Percentiles rank a stretch among this genome's conserved stretches.
These are phyloP conservation scores for Dactylellina sp. DNA, from an alignment of 2,329 filamentous ascomycete species.

Conservation along the genomic window DNA sequence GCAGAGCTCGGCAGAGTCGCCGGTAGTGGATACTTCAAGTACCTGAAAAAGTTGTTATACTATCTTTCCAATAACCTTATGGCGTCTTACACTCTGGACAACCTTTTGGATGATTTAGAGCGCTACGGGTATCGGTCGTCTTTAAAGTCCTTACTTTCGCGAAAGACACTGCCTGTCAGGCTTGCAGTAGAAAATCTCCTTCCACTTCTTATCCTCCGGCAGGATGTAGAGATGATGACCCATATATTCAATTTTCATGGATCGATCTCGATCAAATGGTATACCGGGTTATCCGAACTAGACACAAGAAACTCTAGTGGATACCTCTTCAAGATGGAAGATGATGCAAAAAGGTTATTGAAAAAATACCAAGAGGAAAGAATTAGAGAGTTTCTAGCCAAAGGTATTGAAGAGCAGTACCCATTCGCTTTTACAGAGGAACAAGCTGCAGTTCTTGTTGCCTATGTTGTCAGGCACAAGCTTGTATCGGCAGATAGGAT, in stretches of 20 bases:
- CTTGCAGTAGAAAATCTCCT: constrained; percentile 12
- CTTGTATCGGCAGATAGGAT: background rate
- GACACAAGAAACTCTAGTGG: background rate
- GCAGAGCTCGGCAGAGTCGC: constrained; percentile 23
- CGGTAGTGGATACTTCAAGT: constrained; percentile 20
- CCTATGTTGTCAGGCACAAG: background rate
- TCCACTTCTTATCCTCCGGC: constrained; percentile 1
- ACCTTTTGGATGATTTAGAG: constrained; percentile 12
- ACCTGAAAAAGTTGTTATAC: constrained; percentile 10
- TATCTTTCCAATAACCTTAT: constrained; percentile 17
- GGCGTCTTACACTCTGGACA: background rate
- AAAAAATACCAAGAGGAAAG: background rate
- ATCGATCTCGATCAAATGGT: background rate
- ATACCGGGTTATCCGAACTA: background rate
- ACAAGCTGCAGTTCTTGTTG: background rate
- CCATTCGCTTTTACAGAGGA: background rate
- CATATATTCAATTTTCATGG: background rate
- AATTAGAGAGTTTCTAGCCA: background rate
- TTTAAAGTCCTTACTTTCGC: constrained; percentile 14
- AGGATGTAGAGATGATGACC: constrained; percentile 11
- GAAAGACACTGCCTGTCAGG: constrained; percentile 2
- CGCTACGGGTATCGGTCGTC: constrained; percentile 11
- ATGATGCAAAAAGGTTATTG: background rate
- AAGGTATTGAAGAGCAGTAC: background rate
- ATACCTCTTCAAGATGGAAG: background rate